Conservation (phyloP, 208 protist species). For the Zelonia costaricensis region DNA sequence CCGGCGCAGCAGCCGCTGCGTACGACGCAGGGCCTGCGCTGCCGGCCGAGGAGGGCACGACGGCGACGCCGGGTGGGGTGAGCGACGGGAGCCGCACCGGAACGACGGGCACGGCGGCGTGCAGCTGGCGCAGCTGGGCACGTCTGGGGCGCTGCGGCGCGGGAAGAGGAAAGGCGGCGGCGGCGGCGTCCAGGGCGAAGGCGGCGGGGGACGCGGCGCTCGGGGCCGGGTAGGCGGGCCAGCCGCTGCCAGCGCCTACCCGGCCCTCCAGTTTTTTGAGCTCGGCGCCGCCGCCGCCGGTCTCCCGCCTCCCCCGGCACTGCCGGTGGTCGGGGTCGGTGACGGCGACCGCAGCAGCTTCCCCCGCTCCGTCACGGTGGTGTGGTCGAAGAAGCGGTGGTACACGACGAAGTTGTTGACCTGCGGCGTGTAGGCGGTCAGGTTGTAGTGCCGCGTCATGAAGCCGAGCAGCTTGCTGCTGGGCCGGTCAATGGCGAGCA, state of each 20-base stretch:
- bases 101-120: background rate
- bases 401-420: conserved; percentile 95
- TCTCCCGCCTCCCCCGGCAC: too few species aligned
- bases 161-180: conserved; percentile 1
- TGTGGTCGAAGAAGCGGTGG: conserved; percentile 78
- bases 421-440: conserved; percentile 79
- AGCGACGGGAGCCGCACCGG: conserved; percentile 7
- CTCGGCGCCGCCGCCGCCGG: too few species aligned
- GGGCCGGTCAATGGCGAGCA: conserved; percentile 91
- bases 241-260: conserved; percentile 14
- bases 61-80: conserved; percentile 1
- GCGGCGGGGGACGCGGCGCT: too few species aligned
- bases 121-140: too few species aligned
- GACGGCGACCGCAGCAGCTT: conserved; percentile 28
- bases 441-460: conserved; percentile 84
- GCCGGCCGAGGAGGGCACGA: background rate
- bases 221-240: too few species aligned
- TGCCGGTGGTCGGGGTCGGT: too few species aligned
- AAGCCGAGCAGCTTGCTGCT: conserved; percentile 91
- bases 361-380: conserved; percentile 50
- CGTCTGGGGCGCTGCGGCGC: background rate
- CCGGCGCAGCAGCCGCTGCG: background rate
- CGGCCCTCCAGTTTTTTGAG: conserved; percentile 30
- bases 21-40: too few species aligned
- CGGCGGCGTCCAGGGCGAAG: background rate